Percentiles rank a stretch among this genome's conserved stretches.
Conservation (phyloP, 2,329 filamentous ascomycete species). For the Trichoderma atrobrunneum region DNA sequence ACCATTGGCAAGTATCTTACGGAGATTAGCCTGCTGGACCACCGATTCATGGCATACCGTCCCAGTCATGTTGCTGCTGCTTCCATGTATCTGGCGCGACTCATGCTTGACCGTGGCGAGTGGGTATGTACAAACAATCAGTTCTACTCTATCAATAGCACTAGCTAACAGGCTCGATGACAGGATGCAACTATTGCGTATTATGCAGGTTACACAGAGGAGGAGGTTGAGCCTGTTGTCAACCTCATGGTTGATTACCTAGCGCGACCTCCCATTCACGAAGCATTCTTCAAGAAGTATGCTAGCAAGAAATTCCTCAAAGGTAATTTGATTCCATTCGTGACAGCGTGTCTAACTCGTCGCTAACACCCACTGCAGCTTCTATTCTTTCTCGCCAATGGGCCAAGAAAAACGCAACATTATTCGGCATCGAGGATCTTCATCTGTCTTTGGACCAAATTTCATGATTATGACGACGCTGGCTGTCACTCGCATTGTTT, state of each 20-base stretch:
- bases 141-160: neutral
- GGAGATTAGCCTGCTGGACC: conserved; percentile 93
- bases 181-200: conserved; percentile 81
- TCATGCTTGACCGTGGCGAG: conserved; percentile 84
- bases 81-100: conserved; percentile 89
- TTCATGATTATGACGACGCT: conserved; percentile 28
- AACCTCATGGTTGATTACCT: conserved; percentile 96
- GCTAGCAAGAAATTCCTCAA: conserved; percentile 99
- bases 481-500: conserved; percentile 7
- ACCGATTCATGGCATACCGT: conserved; percentile 85
- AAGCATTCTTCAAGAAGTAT: conserved; percentile 99
- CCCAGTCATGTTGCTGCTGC: conserved; percentile 89
- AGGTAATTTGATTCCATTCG: conserved; percentile 57
- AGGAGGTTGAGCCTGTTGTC: conserved; percentile 89
- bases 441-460: conserved; percentile 51
- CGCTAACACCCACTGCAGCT: conserved; percentile 48
- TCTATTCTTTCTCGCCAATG: conserved; percentile 89
- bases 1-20: conserved; percentile 97
- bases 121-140: conserved; percentile 63
- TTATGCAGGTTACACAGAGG: conserved; percentile 90
- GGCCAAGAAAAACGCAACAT: conserved; percentile 75
- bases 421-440: conserved; percentile 54
- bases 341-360: neutral
- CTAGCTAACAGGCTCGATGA: neutral
- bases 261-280: conserved; percentile 82